Base-by-base conservation (phyloP, 352 stramenopile genomes). In the Phytophthora megakarya region DNA sequence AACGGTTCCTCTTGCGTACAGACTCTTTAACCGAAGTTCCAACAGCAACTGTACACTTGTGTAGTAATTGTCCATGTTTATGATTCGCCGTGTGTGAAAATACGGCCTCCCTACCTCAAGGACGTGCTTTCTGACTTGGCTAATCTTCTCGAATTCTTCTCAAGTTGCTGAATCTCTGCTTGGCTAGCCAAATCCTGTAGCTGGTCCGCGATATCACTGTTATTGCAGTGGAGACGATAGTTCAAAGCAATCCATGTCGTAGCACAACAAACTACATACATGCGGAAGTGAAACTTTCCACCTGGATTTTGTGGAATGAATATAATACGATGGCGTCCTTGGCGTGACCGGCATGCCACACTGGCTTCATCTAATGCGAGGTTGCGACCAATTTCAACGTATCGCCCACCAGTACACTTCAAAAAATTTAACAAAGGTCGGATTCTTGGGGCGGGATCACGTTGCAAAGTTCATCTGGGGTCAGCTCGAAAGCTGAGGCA, bases 31-130 rank as follows among this genome's bases (percentile, higher is more conserved):
- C 22, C 58, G 28, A 0, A 76, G 26, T 10, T 39, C 46, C 15
- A 58, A 23, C 2, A 77, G 46, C 1, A 74, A 51, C 26, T 67
- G 54, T 18, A 68, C 50, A 11, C 53, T 71, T 7, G 59, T 77
- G 35, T 77, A 77, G 61, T 61, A 74, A 43, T 73, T 74, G 33
- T 77, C 65, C 15, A 49, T 66, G 28, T 73, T 65, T 40, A 77
- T 32, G 21, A 73, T 55, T 5, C 65, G 48, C 1, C 45, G 45
- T 0, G 54, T 52, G 15, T 22, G 13, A 42, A 64, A 58, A 18
- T 66, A 64, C 16, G 59, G 59, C 22, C 33, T 21, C 33, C 47
- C 53, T 0, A 73, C 52, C 47, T 73, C 64, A 4, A 73, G 38
- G 5, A 77, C 64, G 33, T 61, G 46, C 42, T 75, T 52, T 23